Conservation (phyloP, 169 alveolate genomes). For the Plasmodium vivax region DNA sequence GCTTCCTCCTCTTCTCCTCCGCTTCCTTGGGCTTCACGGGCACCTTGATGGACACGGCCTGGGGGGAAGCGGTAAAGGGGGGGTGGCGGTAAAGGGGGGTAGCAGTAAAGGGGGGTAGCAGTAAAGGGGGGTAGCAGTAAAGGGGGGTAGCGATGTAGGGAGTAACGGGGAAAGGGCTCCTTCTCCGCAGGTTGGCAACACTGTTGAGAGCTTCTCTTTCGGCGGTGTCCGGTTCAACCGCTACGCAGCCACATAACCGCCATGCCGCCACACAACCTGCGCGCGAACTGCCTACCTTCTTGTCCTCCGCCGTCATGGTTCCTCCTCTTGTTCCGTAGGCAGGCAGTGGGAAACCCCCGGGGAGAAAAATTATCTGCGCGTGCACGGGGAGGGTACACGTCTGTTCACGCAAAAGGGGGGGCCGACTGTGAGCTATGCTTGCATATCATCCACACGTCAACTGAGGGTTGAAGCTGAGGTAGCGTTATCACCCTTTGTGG, state of each 20-base stretch:
- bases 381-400: background rate
- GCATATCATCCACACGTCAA: background rate
- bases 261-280: background rate
- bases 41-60: conserved; percentile 71
- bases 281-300: conserved; percentile 20
- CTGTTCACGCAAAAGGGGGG: background rate
- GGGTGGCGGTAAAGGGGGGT: background rate
- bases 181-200: background rate
- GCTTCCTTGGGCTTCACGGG: conserved; percentile 41
- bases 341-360: background rate
- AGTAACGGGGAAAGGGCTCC: background rate
- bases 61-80: background rate
- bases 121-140: too few species aligned
- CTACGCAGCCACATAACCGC: background rate
- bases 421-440: background rate
- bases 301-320: conserved; percentile 66
- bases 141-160: background rate
- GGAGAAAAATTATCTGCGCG: background rate
- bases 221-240: background rate
- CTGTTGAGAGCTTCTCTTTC: background rate
- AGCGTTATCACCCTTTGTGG: background rate
- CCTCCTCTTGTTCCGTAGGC: conserved; percentile 1
- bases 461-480: background rate
- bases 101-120: background rate
- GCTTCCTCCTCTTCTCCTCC: conserved; percentile 40